Evolutionary conservation across 2,329 filamentous ascomycete genomes (phyloP), one percentile per base, ranked within the genome.

Genomic region (Pseudogymnoascus sp.): DNA sequence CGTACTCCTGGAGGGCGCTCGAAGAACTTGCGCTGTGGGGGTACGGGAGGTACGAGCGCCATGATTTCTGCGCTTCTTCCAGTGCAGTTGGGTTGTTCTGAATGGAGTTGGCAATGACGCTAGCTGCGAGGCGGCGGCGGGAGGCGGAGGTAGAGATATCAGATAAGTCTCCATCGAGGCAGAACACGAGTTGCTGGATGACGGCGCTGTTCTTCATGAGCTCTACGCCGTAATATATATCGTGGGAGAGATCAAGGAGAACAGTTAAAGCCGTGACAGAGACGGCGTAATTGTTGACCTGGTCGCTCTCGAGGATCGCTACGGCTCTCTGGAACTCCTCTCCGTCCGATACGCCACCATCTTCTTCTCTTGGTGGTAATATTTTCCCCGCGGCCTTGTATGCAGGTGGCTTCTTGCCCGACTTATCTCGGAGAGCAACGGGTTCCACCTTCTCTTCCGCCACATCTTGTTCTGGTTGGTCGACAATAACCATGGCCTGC

Each of bases 181-280:
- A 74, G 68, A 84, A 85, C 63, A 87, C 73, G 1, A 88, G 77
- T n/a, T 78, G 73, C 64, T 77, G 78, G 60, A 86, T 66, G 1
- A 80, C 79, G 1, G 79, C 77, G 2, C 75, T 68, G 65, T 86
- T 81, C 69, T 84, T 81, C 21, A 80, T 77, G 62, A 88, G 79
- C 70, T 86, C 82, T 15, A 85, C 75, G 8, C 86, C 86, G 71
- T 87, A 89, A 74, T 87, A 88, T 64, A 88, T 83, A 71, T 88
- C 86, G 71, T 88, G 85, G 0, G 85, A 81, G 29, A 87, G 74
- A 5, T 88, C 85, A 64, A 81, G 77, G n/a, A 89, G 78, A 35
- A 77, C 77, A 35, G 81, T 78, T 6, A 89, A 76, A 0, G 73
- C 70, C 10, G 47, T 31, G 36, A 61, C 33, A 36, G 69, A 65